Evolutionary conservation across 306 rosid species (phyloP).

Genomic region (Luffa acutangula): DNA sequence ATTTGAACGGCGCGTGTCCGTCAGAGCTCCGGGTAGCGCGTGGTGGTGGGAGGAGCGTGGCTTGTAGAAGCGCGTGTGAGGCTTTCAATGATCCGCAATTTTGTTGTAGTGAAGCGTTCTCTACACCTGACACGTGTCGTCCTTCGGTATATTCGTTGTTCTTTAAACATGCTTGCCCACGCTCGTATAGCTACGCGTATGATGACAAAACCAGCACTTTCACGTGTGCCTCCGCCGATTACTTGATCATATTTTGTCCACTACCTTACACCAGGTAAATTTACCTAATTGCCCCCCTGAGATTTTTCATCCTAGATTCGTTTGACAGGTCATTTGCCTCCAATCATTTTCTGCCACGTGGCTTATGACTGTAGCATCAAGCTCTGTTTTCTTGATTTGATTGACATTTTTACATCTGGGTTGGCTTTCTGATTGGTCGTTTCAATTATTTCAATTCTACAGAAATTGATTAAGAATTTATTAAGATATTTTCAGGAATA

Average conservation of each 20-base stretch:
- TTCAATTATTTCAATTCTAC: too few relatives aligned
- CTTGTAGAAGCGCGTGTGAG: constrained; percentile 96
- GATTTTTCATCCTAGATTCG: not conserved
- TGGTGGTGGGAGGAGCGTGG: constrained; percentile 31
- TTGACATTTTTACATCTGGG: too few relatives aligned
- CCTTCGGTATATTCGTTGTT: constrained; percentile 48
- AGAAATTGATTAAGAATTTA: too few relatives aligned
- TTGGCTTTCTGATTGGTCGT: too few relatives aligned
- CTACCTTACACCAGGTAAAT: constrained; percentile 70
- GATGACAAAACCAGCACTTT: constrained; percentile 88
- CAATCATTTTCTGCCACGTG: constrained; percentile 1
- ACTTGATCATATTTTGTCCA: constrained; percentile 71
- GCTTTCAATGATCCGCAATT: constrained; percentile 74
- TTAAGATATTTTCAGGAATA: not conserved
- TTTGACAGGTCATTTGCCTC: not conserved
- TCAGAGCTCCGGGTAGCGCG: constrained; percentile 41
- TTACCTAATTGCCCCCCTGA: constrained; percentile 2
- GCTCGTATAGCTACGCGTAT: constrained; percentile 94
- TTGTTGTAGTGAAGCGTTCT: constrained; percentile 70
- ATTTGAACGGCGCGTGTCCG: constrained; percentile 70
- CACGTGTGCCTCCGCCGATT: constrained; percentile 78
- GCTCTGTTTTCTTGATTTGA: too few relatives aligned
- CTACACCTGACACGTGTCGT: constrained; percentile 78
- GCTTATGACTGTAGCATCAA: too few relatives aligned
- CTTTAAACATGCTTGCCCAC: constrained; percentile 84